These are phyloP conservation scores for Coemansia sp. DNA, from an alignment of 192 early-diverging fungal species.

Conservation along the genomic window DNA sequence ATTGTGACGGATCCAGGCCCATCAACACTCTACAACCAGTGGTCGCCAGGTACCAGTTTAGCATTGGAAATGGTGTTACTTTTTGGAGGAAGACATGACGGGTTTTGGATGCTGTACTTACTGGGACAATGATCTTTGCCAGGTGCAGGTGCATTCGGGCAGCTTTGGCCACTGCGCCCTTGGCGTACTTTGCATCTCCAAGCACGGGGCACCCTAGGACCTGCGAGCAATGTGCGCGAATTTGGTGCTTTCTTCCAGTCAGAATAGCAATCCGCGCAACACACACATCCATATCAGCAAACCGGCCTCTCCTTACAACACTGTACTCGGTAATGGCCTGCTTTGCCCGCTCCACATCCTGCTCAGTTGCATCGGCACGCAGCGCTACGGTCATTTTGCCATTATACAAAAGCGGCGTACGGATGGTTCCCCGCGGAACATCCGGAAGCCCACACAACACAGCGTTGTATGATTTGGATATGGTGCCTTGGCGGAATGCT, in stretches of 20 bases:
- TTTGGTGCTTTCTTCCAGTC: conserved; percentile 19
- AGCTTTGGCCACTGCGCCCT: not conserved
- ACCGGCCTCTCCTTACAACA: not conserved
- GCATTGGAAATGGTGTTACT: too few species aligned
- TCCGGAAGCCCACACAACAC: not conserved
- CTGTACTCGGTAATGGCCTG: not conserved
- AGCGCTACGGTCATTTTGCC: too few species aligned
- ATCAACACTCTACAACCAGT: too few species aligned
- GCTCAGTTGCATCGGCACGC: too few species aligned
- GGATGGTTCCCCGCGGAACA: too few species aligned
- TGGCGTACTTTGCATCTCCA: conserved; percentile 10
- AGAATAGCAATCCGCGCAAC: not conserved
- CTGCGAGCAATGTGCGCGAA: conserved; percentile 18
- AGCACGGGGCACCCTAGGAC: conserved; percentile 15
- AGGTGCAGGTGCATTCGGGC: conserved; percentile 2
- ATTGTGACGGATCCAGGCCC: too few species aligned
- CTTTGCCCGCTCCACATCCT: too few species aligned
- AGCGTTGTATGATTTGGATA: conserved; percentile 5
- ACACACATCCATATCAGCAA: not conserved
- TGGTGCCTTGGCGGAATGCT: not conserved
- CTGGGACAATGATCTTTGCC: not conserved
- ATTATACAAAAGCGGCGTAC: too few species aligned
- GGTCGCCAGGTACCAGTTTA: too few species aligned
- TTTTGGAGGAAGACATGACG: too few species aligned
- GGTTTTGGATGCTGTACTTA: too few species aligned